Evolutionary conservation across 495 filamentous ascomycete genomes (phyloP).

Genomic region (Xylaria palmicola): DNA sequence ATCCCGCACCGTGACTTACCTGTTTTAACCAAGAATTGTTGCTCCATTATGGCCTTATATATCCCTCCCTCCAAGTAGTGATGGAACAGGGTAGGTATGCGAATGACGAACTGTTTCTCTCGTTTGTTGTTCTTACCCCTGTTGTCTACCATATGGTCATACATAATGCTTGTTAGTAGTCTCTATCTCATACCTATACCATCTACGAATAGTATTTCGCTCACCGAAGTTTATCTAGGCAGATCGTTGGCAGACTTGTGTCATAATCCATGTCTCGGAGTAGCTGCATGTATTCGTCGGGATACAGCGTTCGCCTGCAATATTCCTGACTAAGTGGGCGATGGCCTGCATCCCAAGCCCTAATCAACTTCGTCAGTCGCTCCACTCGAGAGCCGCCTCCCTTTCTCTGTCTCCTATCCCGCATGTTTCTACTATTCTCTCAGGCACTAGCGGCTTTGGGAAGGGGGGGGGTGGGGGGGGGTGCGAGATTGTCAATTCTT

Average conservation of each 20-base stretch:
- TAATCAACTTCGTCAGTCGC: not conserved
- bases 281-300: not conserved
- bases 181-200: not conserved
- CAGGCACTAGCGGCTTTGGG: not conserved
- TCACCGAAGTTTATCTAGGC: not conserved
- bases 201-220: not conserved
- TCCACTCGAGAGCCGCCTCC: not conserved
- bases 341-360: not conserved
- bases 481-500: too few relatives aligned
- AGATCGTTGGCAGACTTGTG: not conserved
- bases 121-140: not conserved
- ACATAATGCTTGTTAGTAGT: not conserved
- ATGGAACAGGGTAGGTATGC: not conserved
- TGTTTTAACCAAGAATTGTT: accelerated
- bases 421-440: not conserved
- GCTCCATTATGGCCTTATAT: not conserved
- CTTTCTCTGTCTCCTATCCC: not conserved
- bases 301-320: not conserved
- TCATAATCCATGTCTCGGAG: not conserved
- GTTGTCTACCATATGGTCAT: not conserved
- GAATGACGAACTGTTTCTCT: not conserved
- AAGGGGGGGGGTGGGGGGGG: too few relatives aligned
- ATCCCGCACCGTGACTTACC: not conserved
- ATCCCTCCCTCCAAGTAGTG: not conserved
- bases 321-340: not conserved